Conservation (phyloP, 2,329 filamentous ascomycete species). For the Thielaviopsis cerberus region DNA sequence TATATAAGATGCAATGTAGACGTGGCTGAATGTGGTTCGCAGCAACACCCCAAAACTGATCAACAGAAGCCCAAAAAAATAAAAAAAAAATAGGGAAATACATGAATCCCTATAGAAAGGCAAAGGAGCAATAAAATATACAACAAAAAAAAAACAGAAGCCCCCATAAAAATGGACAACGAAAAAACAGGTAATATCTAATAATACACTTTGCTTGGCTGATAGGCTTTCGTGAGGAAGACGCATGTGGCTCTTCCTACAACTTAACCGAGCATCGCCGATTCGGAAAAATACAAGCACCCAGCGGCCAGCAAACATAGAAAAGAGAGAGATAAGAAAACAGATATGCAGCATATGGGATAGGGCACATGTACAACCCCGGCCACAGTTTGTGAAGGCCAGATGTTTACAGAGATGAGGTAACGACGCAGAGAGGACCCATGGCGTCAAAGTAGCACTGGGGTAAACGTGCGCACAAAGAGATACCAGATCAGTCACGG, state of each 20-base stretch:
- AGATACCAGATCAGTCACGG: background rate
- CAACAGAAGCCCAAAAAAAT: background rate
- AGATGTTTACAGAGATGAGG: background rate
- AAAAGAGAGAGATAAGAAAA: background rate
- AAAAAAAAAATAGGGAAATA: background rate
- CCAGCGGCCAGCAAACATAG: background rate
- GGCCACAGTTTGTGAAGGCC: background rate
- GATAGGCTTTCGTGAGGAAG: background rate
- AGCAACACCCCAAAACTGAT: background rate
- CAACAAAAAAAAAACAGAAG: background rate
- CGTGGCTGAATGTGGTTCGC: background rate
- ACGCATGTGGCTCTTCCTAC: background rate
- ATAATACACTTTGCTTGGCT: background rate
- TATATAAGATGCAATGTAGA: background rate
- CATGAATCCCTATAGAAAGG: background rate
- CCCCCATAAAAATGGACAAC: background rate
- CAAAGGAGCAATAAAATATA: background rate
- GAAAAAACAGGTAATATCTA: background rate
- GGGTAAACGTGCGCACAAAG: background rate
- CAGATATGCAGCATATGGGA: background rate
- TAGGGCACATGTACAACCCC: background rate
- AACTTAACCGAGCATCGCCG: background rate
- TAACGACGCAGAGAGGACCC: background rate
- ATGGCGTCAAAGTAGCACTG: background rate
- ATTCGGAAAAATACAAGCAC: background rate